A percentile compares a stretch with the other conserved stretches of the same genome.
phyloP scores from a whole-genome alignment of 2,329 filamentous ascomycete species.

The Xylariaceae sp. region DNA sequence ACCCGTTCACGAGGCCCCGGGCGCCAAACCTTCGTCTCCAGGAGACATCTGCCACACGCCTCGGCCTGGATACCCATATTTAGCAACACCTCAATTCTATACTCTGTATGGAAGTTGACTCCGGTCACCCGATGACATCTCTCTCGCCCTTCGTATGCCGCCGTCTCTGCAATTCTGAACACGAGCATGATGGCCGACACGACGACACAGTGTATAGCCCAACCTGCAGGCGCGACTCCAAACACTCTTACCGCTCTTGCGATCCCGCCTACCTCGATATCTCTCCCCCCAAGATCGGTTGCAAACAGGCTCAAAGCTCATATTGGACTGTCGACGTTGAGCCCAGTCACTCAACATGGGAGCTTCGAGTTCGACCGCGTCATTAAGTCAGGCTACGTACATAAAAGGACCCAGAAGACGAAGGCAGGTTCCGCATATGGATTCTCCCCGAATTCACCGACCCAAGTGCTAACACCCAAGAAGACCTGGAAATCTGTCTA shows the following conservation, averaged over 20 bases:
- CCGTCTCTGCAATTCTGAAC: too few species aligned
- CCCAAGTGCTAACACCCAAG: slow-evolving; percentile 19
- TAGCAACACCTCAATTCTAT: too few species aligned
- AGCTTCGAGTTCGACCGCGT: slow-evolving; percentile 96
- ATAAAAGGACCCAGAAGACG: slow-evolving; percentile 89
- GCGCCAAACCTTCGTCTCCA: too few species aligned
- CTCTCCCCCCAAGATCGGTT: slow-evolving; percentile 22
- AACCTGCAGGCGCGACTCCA: slow-evolving; percentile 9
- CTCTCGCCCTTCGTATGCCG: too few species aligned
- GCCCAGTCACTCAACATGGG: slow-evolving; percentile 89
- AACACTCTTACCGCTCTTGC: slow-evolving; percentile 14
- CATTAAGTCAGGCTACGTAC: slow-evolving; percentile 81
- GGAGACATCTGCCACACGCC: too few species aligned
- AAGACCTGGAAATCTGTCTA: slow-evolving; percentile 89
- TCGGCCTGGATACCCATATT: too few species aligned
- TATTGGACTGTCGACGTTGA: slow-evolving; percentile 63
- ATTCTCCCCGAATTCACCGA: not conserved
- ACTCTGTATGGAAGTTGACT: too few species aligned
- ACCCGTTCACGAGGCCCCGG: too few species aligned
- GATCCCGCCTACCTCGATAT: slow-evolving; percentile 26
- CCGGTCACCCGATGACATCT: too few species aligned
- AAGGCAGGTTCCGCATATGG: slow-evolving; percentile 59
- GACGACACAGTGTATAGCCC: slow-evolving; percentile 21
- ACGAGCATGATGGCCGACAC: slow-evolving; percentile 26
- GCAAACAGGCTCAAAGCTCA: slow-evolving; percentile 38